phyloP scores from a whole-genome alignment of 805 yeast genomes.

The Brettanomyces naardenensis region DNA sequence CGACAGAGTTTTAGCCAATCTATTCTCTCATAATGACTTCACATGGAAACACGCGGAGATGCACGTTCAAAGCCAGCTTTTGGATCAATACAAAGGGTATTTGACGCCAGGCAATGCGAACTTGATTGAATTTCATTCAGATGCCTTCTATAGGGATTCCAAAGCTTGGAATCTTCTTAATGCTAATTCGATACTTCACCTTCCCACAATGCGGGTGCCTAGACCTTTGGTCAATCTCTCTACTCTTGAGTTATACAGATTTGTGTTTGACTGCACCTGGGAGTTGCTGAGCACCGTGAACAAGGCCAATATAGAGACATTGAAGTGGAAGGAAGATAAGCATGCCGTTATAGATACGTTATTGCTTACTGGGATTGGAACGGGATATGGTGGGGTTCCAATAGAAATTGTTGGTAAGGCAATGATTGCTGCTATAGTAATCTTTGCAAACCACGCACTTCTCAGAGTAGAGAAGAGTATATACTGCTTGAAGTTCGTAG shows the following conservation, averaged over 20 bases:
- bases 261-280: slow-evolving; percentile 33
- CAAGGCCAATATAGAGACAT: slow-evolving; percentile 11
- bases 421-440: slow-evolving; percentile 28
- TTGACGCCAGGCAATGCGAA: slow-evolving; percentile 24
- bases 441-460: slow-evolving; percentile 15
- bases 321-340: slow-evolving; percentile 10
- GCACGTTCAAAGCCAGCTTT: slow-evolving; percentile 11
- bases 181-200: slow-evolving; percentile 26
- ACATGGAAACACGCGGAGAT: slow-evolving; percentile 18
- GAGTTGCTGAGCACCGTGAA: slow-evolving; percentile 21
- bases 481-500: slow-evolving; percentile 17
- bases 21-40: slow-evolving; percentile 13
- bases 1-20: slow-evolving; percentile 29
- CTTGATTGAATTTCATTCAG: slow-evolving; percentile 22
- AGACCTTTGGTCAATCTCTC: slow-evolving; percentile 9
- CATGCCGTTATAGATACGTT: slow-evolving; percentile 18
- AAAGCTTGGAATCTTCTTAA: slow-evolving; percentile 22
- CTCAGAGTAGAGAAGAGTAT: slow-evolving; percentile 15
- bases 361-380: slow-evolving; percentile 31
- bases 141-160: slow-evolving; percentile 13
- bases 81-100: slow-evolving; percentile 23
- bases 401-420: slow-evolving; percentile 24
- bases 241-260: slow-evolving; percentile 9
- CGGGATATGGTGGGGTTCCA: slow-evolving; percentile 32
- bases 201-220: slow-evolving; percentile 35